Evolutionary conservation across 768 basidiomycete species (phyloP).

Genomic region (Agrocybe praecox): DNA sequence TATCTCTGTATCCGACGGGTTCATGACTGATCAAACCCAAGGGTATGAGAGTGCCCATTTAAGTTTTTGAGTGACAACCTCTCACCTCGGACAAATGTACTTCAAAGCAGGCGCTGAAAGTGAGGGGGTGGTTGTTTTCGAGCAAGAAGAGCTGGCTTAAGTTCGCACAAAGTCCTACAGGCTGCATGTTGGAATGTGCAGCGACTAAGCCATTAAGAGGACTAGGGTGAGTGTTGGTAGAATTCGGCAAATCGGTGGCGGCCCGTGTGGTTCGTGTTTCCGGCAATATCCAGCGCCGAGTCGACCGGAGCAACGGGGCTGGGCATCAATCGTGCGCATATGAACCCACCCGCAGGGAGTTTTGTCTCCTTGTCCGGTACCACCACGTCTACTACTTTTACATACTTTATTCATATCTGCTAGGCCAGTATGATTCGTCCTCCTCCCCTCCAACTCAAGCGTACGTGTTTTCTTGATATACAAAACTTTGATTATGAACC

Average conservation of each 20-base stretch:
- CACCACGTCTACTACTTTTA: constrained; percentile 24
- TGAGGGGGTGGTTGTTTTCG: too few species aligned
- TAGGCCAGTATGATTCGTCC: constrained; percentile 41
- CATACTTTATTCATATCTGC: constrained; percentile 19
- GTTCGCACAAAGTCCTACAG: too few species aligned
- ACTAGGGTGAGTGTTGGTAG: too few species aligned
- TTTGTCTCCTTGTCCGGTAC: constrained; percentile 41
- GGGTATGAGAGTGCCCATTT: not conserved
- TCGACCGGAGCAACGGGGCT: constrained; percentile 4
- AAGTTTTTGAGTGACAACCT: not conserved
- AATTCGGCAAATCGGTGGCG: too few species aligned
- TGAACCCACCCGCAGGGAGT: constrained; percentile 10
- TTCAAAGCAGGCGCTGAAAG: too few species aligned
- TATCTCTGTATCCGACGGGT: not conserved
- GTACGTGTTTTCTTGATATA: constrained; percentile 22
- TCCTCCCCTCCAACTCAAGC: constrained; percentile 43
- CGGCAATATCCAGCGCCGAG: not conserved
- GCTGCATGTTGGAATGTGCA: too few species aligned
- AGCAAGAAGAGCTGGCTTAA: too few species aligned
- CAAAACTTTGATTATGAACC: not conserved
- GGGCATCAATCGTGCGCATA: constrained; percentile 17
- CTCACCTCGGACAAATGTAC: not conserved
- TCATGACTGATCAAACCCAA: too few species aligned
- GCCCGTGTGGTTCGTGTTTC: not conserved
- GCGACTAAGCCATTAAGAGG: too few species aligned